A percentile compares a stretch with the other conserved stretches of the same genome.
These are phyloP conservation scores for Vanilla planifolia DNA, from an alignment of 106 monocot genomes.

Conservation along the genomic window DNA sequence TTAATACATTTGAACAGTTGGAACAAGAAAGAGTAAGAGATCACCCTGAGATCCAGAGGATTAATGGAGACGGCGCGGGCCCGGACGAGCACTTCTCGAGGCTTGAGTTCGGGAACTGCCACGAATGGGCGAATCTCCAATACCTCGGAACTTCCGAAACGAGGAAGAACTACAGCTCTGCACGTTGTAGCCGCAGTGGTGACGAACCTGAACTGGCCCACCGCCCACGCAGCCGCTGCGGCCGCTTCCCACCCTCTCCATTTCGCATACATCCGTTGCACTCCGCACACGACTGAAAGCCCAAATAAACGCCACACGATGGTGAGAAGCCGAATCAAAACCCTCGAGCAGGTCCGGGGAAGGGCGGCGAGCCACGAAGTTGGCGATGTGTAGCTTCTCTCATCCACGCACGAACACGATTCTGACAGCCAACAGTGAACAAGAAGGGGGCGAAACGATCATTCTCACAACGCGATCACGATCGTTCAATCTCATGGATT, in stretches of 20 bases:
- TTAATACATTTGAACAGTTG: not conserved
- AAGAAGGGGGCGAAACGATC: too few species aligned
- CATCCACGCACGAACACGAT: not conserved
- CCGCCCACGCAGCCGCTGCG: not conserved
- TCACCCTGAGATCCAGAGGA: slow-evolving; percentile 76
- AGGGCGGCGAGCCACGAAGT: not conserved
- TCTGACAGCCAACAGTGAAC: too few species aligned
- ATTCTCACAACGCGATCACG: too few species aligned
- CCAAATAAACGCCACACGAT: not conserved
- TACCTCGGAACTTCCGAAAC: slow-evolving; percentile 85
- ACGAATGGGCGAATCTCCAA: slow-evolving; percentile 58
- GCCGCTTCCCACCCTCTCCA: slow-evolving; percentile 1
- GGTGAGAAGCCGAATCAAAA: not conserved
- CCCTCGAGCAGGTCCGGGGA: not conserved
- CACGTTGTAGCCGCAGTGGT: slow-evolving; percentile 22
- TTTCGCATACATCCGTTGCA: not conserved
- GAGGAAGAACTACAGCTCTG: slow-evolving; percentile 75
- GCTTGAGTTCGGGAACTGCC: slow-evolving; percentile 79
- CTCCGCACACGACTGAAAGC: not conserved
- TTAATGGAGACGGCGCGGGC: slow-evolving; percentile 90
- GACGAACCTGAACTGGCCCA: slow-evolving; percentile 6
- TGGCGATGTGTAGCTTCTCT: not conserved
- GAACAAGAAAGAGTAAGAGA: not conserved
- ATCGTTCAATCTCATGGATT: too few species aligned
- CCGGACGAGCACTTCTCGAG: slow-evolving; percentile 83